Percentiles rank a stretch among this genome's conserved stretches.
Evolutionary conservation across 768 basidiomycete species (phyloP).

Genomic region (Auricularia heimuer): DNA sequence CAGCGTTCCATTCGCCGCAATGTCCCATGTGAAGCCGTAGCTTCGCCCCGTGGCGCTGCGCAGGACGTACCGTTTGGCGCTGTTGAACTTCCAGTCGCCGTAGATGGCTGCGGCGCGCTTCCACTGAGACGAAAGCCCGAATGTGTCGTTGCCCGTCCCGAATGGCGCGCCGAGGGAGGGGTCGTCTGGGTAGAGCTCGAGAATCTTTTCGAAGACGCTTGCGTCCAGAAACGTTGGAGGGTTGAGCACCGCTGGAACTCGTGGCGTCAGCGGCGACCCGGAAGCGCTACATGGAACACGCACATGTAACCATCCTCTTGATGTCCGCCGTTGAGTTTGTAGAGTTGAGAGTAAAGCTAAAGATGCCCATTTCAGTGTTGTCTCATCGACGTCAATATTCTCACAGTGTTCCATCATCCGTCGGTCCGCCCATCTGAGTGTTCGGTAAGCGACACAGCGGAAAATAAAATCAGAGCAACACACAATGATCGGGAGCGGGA

Average conservation of each 20-base stretch:
- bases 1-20: too few species aligned
- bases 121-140: conserved; percentile 29
- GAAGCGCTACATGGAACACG: conserved; percentile 12
- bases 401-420: conserved; percentile 19
- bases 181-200: conserved; percentile 33
- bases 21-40: too few species aligned
- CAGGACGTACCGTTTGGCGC: neutral
- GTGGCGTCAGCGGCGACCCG: conserved; percentile 7
- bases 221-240: conserved; percentile 13
- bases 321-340: conserved; percentile 20
- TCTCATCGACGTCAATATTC: conserved; percentile 28
- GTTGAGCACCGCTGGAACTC: neutral
- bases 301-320: conserved; percentile 14
- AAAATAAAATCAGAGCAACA: neutral
- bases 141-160: conserved; percentile 35
- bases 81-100: conserved; percentile 16
- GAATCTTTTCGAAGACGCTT: conserved; percentile 17
- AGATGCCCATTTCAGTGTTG: conserved; percentile 27
- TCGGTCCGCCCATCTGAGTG: neutral
- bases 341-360: conserved; percentile 20
- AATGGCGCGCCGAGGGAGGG: conserved; percentile 37
- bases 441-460: neutral
- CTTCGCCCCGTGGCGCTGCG: neutral
- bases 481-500: neutral
- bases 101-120: conserved; percentile 30